Evolutionary conservation across 2,329 filamentous ascomycete species (phyloP).

Genomic region (Taxawa tesnikishii): DNA sequence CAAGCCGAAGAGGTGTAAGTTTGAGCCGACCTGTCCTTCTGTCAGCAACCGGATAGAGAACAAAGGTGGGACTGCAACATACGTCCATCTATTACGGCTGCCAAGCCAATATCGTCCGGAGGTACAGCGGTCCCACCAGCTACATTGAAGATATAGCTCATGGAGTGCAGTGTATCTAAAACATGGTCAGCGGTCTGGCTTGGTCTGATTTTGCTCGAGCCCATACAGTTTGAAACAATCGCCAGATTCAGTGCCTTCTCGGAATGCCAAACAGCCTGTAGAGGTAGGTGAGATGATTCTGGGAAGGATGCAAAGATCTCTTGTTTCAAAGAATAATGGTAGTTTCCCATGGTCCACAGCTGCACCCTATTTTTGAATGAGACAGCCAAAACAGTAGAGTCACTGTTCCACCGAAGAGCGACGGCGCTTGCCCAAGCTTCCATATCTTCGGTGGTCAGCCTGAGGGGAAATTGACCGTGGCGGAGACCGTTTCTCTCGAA

Average conservation of each 20-base stretch:
- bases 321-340: conserved; percentile 96
- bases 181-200: background rate
- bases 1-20: conserved; percentile 70
- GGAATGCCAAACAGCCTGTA: conserved; percentile 56
- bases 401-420: conserved; percentile 71
- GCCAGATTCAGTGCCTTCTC: conserved; percentile 74
- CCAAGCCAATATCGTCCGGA: conserved; percentile 65
- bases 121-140: conserved; percentile 56
- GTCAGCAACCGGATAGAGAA: too few species aligned
- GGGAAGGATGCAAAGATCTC: too few species aligned
- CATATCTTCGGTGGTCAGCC: conserved; percentile 48
- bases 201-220: too few species aligned
- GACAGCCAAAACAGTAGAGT: conserved; percentile 86
- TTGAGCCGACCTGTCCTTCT: conserved; percentile 64
- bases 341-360: conserved; percentile 94
- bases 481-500: conserved; percentile 95
- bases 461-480: conserved; percentile 87
- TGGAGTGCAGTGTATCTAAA: conserved; percentile 9
- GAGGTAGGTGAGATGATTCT: too few species aligned
- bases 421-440: conserved; percentile 46
- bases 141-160: conserved; percentile 58
- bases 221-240: too few species aligned
- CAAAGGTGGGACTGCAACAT: too few species aligned
- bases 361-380: conserved; percentile 63
- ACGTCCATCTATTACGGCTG: conserved; percentile 81